Evolutionary conservation across 192 early-diverging fungal species (phyloP), one percentile per base, ranked within the genome.

Genomic region (Dissophora ornata): DNA sequence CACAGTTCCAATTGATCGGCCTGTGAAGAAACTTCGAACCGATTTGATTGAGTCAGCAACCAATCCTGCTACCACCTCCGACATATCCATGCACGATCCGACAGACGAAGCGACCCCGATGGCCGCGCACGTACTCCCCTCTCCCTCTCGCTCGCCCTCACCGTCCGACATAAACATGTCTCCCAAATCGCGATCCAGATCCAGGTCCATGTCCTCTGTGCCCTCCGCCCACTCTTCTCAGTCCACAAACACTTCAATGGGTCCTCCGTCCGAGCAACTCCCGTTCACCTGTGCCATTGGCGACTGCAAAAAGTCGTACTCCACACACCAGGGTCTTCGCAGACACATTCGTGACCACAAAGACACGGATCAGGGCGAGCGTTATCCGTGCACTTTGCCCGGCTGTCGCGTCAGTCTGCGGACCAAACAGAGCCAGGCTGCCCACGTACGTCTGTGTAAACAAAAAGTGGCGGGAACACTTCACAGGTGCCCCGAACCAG

Each of bases 311-410:
- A 66, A 60, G 38, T 41, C 62, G 2, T 65, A 75, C 29, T 53
- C 63, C 1, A 75, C 62, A 8, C 71, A 65, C 34, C 62, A 75
- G 45, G 62, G 62, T 5, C 63, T 75, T 22, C 62, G 62, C 10
- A 29, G 57, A 19, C 71, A 75, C 28, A 75, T 75, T 57, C 71
- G 63, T 6, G 71, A 75, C n/a, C 71, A 75, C 57, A 47, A 57
- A 16, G 71, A 75, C 24, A 30, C 57, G 19, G 63, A 60, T 56
- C 45, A 53, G 16, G 54, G 71, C 11, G 63, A 75, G 18, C 47
- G 71, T 3, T 67, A 47, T 29, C 40, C 49, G 2, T 75, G 71
- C 45, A 67, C 63, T 12, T 40, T 75, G 13, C 63, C 63, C 18
- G 71, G 71, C 9, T 75, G 71, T 61, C 47, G 44, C 25, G 57